Evolutionary conservation across 2,329 filamentous ascomycete species (phyloP).

Genomic region (Botrytis byssoidea): DNA sequence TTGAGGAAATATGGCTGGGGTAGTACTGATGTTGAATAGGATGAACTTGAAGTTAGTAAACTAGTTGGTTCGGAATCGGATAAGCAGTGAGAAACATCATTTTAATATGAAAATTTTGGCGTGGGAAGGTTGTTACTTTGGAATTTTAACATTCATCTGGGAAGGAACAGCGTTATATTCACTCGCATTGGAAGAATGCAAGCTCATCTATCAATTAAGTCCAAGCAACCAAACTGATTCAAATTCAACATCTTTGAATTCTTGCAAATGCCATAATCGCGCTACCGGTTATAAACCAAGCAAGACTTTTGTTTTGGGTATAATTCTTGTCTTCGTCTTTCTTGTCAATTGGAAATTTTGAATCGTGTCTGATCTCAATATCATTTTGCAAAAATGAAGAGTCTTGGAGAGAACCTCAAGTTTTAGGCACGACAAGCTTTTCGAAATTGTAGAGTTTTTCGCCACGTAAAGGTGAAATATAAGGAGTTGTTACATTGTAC

Average conservation of each 20-base stretch:
- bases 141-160: not conserved
- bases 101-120: not conserved
- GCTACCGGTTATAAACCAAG: not conserved
- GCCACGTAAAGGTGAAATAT: not conserved
- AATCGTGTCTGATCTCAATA: not conserved
- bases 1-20: not conserved
- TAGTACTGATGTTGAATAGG: constrained; percentile 3
- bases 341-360: not conserved
- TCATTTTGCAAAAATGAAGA: not conserved
- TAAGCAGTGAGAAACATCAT: not conserved
- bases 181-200: not conserved
- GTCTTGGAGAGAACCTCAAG: not conserved
- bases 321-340: not conserved
- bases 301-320: not conserved
- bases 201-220: not conserved
- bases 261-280: not conserved
- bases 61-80: not conserved
- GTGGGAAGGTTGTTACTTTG: not conserved
- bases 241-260: not conserved
- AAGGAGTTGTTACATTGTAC: not conserved
- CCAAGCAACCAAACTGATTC: not conserved
- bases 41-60: constrained; percentile 23
- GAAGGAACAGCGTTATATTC: not conserved
- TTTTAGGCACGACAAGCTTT: not conserved
- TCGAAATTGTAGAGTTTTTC: not conserved